Percentiles rank a stretch among this genome's conserved stretches.
phyloP scores from a whole-genome alignment of 2,329 filamentous ascomycete species.

The Hypoxylon sp. region DNA sequence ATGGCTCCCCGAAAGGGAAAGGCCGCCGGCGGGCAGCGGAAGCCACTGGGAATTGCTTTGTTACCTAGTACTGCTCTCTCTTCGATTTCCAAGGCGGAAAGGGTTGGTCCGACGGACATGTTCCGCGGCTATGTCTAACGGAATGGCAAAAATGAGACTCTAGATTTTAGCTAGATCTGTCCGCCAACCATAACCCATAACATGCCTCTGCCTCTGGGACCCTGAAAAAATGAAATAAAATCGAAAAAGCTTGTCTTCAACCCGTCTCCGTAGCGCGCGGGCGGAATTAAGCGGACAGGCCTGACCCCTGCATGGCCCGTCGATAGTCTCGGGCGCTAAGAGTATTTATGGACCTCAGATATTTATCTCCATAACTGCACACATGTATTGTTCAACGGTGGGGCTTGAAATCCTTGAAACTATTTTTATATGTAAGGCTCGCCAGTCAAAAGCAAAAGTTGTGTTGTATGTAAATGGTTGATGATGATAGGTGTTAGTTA shows the following conservation, averaged over 20 bases:
- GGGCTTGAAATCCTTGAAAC: constrained; percentile 10
- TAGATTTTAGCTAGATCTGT: not conserved
- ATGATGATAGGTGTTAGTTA: not conserved
- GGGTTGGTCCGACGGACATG: constrained; percentile 11
- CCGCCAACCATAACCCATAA: not conserved
- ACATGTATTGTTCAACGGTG: constrained; percentile 8
- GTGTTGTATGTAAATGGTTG: constrained; percentile 1
- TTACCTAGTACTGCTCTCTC: not conserved
- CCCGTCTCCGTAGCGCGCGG: constrained; percentile 29
- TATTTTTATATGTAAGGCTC: constrained; percentile 11
- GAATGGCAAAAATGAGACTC: constrained; percentile 9
- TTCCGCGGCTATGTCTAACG: constrained; percentile 4
- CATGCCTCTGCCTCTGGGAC: too few relatives aligned
- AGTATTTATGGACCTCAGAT: constrained; percentile 6
- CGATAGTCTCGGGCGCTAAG: constrained; percentile 41
- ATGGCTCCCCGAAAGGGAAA: constrained; percentile 35
- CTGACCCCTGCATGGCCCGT: constrained; percentile 34
- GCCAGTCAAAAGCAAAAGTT: constrained; percentile 9
- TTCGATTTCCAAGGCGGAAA: constrained; percentile 5
- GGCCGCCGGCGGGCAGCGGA: constrained; percentile 14
- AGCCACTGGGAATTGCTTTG: constrained; percentile 6
- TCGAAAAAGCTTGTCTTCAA: constrained; percentile 25
- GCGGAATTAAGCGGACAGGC: constrained; percentile 28
- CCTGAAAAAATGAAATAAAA: constrained; percentile 15
- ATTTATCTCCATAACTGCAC: constrained; percentile 9